Conservation (phyloP, 1,139 yeast genomes). For the Kodamaea sp. region DNA sequence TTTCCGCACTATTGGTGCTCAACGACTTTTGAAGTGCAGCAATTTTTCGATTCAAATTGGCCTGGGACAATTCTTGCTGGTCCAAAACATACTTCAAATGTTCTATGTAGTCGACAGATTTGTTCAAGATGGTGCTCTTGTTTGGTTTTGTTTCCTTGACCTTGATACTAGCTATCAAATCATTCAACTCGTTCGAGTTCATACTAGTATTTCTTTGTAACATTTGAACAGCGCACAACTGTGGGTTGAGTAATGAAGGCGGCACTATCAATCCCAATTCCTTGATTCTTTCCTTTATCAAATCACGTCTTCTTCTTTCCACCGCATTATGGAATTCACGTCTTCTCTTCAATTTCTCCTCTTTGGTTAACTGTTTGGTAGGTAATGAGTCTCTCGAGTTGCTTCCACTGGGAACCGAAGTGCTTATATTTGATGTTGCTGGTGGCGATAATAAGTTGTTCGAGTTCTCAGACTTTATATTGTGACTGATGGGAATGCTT, state of each 20-base stretch:
- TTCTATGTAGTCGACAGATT: constrained; percentile 66
- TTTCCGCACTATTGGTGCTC: not conserved
- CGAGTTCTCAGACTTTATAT: constrained; percentile 19
- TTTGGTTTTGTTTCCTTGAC: constrained; percentile 72
- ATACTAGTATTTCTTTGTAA: constrained; percentile 38
- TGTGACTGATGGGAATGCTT: constrained; percentile 25
- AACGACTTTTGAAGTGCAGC: constrained; percentile 7
- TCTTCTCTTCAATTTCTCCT: constrained; percentile 67
- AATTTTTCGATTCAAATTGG: constrained; percentile 11
- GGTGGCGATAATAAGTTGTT: constrained; percentile 30
- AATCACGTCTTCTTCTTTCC: constrained; percentile 74
- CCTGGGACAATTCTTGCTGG: constrained; percentile 33
- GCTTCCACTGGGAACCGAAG: constrained; percentile 28
- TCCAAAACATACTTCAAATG: constrained; percentile 51
- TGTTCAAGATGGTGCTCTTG: constrained; percentile 66
- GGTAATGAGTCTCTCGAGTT: constrained; percentile 14
- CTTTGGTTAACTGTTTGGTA: constrained; percentile 57
- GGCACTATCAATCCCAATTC: constrained; percentile 74
- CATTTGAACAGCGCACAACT: constrained; percentile 48
- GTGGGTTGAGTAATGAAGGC: constrained; percentile 61
- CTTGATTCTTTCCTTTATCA: constrained; percentile 73
- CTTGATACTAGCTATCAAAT: constrained; percentile 39
- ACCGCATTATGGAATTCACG: constrained; percentile 82
- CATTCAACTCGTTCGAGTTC: constrained; percentile 37
- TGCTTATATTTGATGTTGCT: constrained; percentile 21